phyloP scores from a whole-genome alignment of 2,329 filamentous ascomycete species.

The Dactylellina parvicollis region DNA sequence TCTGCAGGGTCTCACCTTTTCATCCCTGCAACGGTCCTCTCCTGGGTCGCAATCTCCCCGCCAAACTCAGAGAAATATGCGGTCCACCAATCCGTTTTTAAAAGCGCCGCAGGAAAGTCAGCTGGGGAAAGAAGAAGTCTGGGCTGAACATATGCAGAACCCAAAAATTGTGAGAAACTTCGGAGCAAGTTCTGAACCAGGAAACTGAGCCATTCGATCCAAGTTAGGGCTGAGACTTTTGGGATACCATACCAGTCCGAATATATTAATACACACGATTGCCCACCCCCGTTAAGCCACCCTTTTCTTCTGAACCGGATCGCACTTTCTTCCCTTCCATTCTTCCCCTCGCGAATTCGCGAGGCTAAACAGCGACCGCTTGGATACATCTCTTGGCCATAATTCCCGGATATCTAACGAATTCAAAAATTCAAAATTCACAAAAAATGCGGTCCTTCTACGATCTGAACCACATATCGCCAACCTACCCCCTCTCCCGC shows the following conservation, averaged over 20 bases:
- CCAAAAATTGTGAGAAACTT: conserved; percentile 2
- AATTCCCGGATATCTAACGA: neutral
- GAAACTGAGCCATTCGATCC: conserved; percentile 9
- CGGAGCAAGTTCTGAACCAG: conserved; percentile 1
- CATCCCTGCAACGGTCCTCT: conserved; percentile 32
- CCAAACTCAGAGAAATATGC: conserved; percentile 1
- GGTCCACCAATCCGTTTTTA: neutral
- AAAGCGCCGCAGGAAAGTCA: conserved; percentile 7
- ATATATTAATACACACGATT: conserved; percentile 34
- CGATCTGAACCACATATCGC: conserved; percentile 53
- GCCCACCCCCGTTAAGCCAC: neutral
- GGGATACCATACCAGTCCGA: too few species aligned
- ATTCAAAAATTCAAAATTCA: neutral
- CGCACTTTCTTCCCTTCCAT: neutral
- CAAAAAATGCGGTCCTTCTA: conserved; percentile 35
- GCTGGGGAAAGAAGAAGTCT: neutral
- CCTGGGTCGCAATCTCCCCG: conserved; percentile 31
- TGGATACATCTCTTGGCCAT: neutral
- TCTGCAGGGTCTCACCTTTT: conserved; percentile 30
- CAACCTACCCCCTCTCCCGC: conserved; percentile 65
- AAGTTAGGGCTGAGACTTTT: conserved; percentile 23
- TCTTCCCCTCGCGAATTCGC: neutral
- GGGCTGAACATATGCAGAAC: conserved; percentile 1
- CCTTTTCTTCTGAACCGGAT: conserved; percentile 7
- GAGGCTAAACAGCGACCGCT: too few species aligned